Evolutionary conservation across 2,329 filamentous ascomycete species (phyloP).

Genomic region (Neopestalotiopsis rosae): DNA sequence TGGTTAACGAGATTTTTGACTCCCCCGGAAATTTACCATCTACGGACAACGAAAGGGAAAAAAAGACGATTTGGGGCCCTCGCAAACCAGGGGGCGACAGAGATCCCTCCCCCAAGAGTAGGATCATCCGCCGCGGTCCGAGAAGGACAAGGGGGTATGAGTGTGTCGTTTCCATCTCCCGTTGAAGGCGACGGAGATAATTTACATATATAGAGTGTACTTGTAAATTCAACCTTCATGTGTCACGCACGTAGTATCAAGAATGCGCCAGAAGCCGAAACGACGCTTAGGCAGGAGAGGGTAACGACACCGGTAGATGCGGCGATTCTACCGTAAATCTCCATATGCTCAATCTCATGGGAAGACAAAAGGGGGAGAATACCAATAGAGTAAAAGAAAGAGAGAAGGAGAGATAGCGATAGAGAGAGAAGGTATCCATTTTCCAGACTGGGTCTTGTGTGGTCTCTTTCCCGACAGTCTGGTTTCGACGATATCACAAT

Average conservation of each 20-base stretch:
- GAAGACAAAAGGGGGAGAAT: neutral
- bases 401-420: neutral
- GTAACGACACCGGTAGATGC: too few relatives aligned
- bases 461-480: constrained; percentile 1
- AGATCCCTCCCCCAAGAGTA: neutral
- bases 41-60: neutral
- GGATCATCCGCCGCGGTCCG: neutral
- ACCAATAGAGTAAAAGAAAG: neutral
- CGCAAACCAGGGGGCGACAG: neutral
- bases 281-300: neutral
- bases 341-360: neutral
- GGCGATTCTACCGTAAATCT: neutral
- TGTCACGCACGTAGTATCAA: too few relatives aligned
- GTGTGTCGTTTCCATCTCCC: too few relatives aligned
- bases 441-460: neutral
- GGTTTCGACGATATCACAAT: neutral
- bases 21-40: neutral
- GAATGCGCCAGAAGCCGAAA: neutral
- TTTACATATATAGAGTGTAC: too few relatives aligned
- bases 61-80: neutral
- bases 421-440: neutral
- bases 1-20: neutral
- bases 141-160: too few relatives aligned
- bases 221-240: too few relatives aligned
- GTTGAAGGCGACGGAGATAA: too few relatives aligned